A percentile compares a stretch with the other conserved stretches of the same genome.
Conservation (phyloP, 441 rosid genomes). For the Erysimum pusillum region DNA sequence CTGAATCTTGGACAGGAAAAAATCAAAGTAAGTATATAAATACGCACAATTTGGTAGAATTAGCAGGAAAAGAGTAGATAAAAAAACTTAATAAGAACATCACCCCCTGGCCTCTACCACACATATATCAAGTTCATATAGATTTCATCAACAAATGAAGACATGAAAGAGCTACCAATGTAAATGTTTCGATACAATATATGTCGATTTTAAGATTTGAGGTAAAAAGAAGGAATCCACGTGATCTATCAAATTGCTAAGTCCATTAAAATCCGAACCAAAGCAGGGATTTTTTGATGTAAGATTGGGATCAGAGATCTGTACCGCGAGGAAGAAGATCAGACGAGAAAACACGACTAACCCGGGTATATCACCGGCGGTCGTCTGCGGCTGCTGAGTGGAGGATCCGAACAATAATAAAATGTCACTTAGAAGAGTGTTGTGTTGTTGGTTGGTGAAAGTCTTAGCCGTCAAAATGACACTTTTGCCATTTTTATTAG, state of each 20-base stretch:
- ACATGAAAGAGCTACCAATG: background rate
- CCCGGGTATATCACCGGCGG: constrained; percentile 38
- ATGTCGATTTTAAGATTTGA: background rate
- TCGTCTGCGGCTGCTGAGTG: constrained; percentile 35
- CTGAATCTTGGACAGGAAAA: background rate
- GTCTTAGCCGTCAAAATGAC: constrained; percentile 1
- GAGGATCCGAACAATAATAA: constrained; percentile 23
- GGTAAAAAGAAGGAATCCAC: constrained; percentile 10
- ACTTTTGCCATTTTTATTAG: background rate
- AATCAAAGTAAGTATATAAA: constrained; percentile 9
- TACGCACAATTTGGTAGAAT: background rate
- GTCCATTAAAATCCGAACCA: background rate
- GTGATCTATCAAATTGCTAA: constrained; percentile 34
- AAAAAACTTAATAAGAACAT: background rate
- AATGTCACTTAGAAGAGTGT: constrained; percentile 28
- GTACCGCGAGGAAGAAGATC: background rate
- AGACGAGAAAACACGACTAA: background rate
- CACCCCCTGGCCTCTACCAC: background rate
- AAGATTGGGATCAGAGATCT: constrained; percentile 32
- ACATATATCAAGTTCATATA: background rate
- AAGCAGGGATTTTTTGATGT: background rate
- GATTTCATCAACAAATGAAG: background rate
- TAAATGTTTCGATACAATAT: constrained; percentile 9
- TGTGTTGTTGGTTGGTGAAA: constrained; percentile 36
- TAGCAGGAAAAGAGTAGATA: background rate